Conservation (phyloP, 805 yeast species). For the Lachancea mirantina region DNA sequence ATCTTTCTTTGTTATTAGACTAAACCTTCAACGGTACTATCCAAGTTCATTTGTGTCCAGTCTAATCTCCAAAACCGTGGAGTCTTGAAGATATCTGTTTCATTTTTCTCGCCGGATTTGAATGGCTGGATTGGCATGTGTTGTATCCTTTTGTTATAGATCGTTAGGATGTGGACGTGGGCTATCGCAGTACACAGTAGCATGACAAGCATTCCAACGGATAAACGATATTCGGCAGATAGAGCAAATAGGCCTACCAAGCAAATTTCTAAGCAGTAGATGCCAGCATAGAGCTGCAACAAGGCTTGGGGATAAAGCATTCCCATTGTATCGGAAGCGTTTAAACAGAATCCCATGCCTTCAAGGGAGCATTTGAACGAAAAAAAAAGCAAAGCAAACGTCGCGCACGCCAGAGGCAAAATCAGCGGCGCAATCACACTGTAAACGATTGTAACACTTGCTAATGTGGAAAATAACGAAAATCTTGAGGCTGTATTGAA, state of each 20-base stretch:
- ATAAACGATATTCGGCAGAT: conserved; percentile 42
- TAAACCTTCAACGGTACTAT: too few relatives aligned
- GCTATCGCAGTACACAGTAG: conserved; percentile 49
- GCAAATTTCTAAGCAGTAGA: conserved; percentile 74
- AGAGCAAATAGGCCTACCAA: conserved; percentile 69
- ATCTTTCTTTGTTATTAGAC: too few relatives aligned
- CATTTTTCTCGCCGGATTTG: too few relatives aligned
- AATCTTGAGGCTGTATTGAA: conserved; percentile 73
- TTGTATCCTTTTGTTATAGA: neutral
- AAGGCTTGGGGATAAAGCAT: conserved; percentile 66
- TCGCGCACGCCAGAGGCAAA: conserved; percentile 48
- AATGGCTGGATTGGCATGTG: too few relatives aligned
- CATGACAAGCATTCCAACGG: conserved; percentile 42
- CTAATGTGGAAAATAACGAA: conserved; percentile 70
- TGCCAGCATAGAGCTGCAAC: conserved; percentile 69
- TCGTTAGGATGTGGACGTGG: conserved; percentile 43
- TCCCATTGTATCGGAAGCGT: conserved; percentile 61
- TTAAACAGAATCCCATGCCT: conserved; percentile 45
- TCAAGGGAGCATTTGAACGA: conserved; percentile 67
- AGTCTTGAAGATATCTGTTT: too few relatives aligned
- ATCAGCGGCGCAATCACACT: conserved; percentile 76
- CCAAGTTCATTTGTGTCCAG: too few relatives aligned
- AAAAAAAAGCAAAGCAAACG: conserved; percentile 49
- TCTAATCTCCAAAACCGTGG: too few relatives aligned
- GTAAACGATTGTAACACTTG: conserved; percentile 71